These are phyloP conservation scores for Phytophthora brassicae DNA, from an alignment of 352 stramenopile species.

Conservation along the genomic window DNA sequence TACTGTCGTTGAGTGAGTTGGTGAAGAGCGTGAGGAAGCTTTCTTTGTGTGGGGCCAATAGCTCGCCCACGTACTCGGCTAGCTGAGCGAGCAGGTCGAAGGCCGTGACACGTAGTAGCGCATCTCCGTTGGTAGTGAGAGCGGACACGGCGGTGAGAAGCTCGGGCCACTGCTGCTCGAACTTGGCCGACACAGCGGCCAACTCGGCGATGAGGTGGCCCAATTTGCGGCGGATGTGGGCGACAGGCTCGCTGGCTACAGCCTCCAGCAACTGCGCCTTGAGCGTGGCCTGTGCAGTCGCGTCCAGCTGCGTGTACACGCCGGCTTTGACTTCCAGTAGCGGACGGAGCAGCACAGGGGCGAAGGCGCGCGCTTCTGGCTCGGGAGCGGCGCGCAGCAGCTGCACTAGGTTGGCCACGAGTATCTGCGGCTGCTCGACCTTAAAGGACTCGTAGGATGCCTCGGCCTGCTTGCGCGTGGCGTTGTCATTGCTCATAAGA, in stretches of 20 bases:
- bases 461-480: constrained; percentile 71
- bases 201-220: constrained; percentile 78
- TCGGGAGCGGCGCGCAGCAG: constrained; percentile 59
- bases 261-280: constrained; percentile 78
- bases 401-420: constrained; percentile 71
- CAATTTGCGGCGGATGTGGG: constrained; percentile 83
- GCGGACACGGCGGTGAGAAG: constrained; percentile 63
- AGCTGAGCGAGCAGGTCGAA: constrained; percentile 80
- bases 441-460: constrained; percentile 74
- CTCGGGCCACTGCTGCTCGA: constrained; percentile 69
- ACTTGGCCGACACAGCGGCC: constrained; percentile 51
- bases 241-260: constrained; percentile 59
- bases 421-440: constrained; percentile 56
- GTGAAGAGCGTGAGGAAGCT: constrained; percentile 80
- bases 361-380: constrained; percentile 68
- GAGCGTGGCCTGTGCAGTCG: constrained; percentile 48
- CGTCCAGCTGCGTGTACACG: constrained; percentile 68
- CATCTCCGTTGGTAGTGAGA: constrained; percentile 58
- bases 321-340: constrained; percentile 71
- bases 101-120: constrained; percentile 68
- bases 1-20: constrained; percentile 66
- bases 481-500: constrained; percentile 80
- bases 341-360: constrained; percentile 75
- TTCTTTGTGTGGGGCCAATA: constrained; percentile 75
- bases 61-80: constrained; percentile 64